Evolutionary conservation across 73 alveolate genomes (phyloP).

Genomic region (Paramecium tetraurelia): DNA sequence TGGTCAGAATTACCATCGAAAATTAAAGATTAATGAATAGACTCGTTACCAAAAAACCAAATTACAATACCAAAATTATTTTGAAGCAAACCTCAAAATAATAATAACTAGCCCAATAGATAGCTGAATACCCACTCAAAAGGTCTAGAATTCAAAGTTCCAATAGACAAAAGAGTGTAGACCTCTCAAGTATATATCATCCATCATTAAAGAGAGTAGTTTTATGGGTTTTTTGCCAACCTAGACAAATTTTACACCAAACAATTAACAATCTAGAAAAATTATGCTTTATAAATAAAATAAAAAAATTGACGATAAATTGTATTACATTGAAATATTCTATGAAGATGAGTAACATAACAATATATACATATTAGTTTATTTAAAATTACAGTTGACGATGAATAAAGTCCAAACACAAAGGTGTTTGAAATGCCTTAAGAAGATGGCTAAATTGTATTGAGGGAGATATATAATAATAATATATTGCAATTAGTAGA

Average conservation of each 20-base stretch:
- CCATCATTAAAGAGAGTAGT: not conserved
- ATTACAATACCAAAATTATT: not conserved
- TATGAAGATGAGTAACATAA: not conserved
- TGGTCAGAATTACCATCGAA: not conserved
- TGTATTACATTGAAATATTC: not conserved
- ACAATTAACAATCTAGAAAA: not conserved
- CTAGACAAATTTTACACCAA: not conserved
- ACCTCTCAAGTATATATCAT: not conserved
- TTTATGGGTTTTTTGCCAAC: not conserved
- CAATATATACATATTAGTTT: not conserved
- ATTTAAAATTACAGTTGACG: constrained; percentile 34
- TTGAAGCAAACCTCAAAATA: not conserved
- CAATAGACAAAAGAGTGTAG: not conserved
- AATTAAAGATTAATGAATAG: not conserved
- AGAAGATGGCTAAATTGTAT: constrained; percentile 33
- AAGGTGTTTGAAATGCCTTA: constrained; percentile 25
- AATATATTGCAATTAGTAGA: not conserved
- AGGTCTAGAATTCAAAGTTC: not conserved
- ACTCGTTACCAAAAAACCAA: not conserved
- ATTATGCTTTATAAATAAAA: constrained; percentile 3
- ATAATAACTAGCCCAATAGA: not conserved
- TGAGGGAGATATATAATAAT: constrained; percentile 6
- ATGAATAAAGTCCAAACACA: not conserved
- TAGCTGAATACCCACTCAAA: not conserved
- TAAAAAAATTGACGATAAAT: not conserved